phyloP scores from a whole-genome alignment of 2,329 filamentous ascomycete species.

The Epichloe gansuensis region DNA sequence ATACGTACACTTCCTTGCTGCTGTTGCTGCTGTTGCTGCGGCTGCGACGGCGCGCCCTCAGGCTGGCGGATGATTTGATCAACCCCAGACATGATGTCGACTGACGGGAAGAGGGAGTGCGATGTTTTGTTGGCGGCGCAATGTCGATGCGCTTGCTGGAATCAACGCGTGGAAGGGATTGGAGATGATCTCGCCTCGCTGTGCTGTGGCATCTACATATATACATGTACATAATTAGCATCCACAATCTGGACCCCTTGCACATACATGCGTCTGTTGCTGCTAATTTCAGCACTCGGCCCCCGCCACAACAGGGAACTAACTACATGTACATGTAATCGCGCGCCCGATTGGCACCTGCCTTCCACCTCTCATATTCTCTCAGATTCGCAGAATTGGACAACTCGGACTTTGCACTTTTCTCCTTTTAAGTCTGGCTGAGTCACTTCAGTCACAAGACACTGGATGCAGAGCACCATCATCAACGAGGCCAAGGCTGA shows the following conservation, averaged over 20 bases:
- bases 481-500: too few relatives aligned
- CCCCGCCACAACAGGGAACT: background rate
- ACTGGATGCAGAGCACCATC: too few relatives aligned
- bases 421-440: too few relatives aligned
- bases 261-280: too few relatives aligned
- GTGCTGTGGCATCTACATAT: background rate
- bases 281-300: background rate
- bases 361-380: too few relatives aligned
- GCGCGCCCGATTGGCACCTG: too few relatives aligned
- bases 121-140: background rate
- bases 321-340: background rate
- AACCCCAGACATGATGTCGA: constrained; percentile 1
- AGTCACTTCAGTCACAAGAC: too few relatives aligned
- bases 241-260: too few relatives aligned
- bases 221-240: too few relatives aligned
- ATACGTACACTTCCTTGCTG: constrained; percentile 13
- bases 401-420: too few relatives aligned
- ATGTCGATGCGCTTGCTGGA: background rate
- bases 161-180: background rate
- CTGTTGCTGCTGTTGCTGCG: constrained; percentile 4
- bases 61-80: constrained; percentile 7
- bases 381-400: too few relatives aligned
- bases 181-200: background rate
- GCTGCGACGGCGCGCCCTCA: constrained; percentile 11
- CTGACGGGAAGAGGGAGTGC: background rate